These are phyloP conservation scores for Tetrapisispora pingtungensis DNA, from an alignment of 805 yeast genomes.

Conservation along the genomic window DNA sequence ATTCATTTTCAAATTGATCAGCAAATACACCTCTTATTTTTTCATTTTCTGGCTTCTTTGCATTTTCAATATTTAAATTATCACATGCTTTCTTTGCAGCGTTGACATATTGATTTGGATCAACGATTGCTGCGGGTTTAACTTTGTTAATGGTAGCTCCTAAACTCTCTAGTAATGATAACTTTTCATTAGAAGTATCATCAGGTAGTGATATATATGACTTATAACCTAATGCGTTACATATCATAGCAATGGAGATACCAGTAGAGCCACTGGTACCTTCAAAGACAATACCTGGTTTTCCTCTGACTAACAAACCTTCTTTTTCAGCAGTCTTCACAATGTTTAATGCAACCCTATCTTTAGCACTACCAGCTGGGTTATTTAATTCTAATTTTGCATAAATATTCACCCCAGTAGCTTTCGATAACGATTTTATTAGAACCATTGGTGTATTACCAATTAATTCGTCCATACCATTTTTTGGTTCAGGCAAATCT, in stretches of 20 bases:
- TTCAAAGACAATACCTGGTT: slow-evolving; percentile 60
- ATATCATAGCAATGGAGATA: slow-evolving; percentile 82
- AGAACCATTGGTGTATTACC: slow-evolving; percentile 85
- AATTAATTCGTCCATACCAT: slow-evolving; percentile 68
- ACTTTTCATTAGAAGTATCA: slow-evolving; percentile 80
- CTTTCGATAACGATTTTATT: slow-evolving; percentile 55
- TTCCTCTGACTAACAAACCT: slow-evolving; percentile 53
- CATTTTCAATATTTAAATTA: slow-evolving; percentile 32
- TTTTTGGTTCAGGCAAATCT: slow-evolving; percentile 7
- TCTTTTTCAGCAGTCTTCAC: slow-evolving; percentile 54
- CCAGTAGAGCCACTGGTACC: slow-evolving; percentile 98
- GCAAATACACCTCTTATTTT: slow-evolving; percentile 63
- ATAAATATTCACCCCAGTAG: slow-evolving; percentile 72
- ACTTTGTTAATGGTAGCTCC: slow-evolving; percentile 84
- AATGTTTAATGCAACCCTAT: slow-evolving; percentile 82
- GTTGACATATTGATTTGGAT: slow-evolving; percentile 86
- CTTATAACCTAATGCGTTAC: slow-evolving; percentile 77
- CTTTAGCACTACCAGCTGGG: slow-evolving; percentile 95
- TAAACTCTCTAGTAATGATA: slow-evolving; percentile 55
- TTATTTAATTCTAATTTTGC: slow-evolving; percentile 80
- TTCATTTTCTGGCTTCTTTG: slow-evolving; percentile 31
- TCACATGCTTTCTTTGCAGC: slow-evolving; percentile 64
- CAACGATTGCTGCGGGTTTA: slow-evolving; percentile 91
- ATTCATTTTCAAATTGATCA: slow-evolving; percentile 89
- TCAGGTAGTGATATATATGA: slow-evolving; percentile 93